These are phyloP conservation scores for Carallia brachiata DNA, from an alignment of 345 rosid genomes.

Conservation along the genomic window DNA sequence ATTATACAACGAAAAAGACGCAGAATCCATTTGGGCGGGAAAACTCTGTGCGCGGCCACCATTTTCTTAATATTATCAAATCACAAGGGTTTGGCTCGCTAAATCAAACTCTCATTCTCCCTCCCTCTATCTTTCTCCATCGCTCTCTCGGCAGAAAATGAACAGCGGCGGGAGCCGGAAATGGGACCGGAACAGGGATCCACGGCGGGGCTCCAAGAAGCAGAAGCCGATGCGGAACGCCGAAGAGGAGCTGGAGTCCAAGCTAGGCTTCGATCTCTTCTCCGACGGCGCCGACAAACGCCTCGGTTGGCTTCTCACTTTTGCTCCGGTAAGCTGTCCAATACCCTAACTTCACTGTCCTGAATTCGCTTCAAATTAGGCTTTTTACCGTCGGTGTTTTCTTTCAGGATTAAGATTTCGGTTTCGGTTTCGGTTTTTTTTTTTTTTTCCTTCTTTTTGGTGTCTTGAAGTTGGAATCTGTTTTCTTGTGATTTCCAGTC, in stretches of 20 bases:
- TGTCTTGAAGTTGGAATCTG: conserved; percentile 1
- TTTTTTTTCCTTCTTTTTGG: not conserved
- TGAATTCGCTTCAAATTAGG: no score
- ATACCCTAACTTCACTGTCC: not conserved
- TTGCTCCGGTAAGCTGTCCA: conserved; percentile 57
- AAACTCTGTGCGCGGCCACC: not conserved
- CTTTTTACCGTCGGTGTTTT: no score
- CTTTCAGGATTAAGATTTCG: not conserved
- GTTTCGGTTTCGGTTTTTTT: not conserved
- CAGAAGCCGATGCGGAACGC: conserved; percentile 62
- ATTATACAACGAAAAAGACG: no score
- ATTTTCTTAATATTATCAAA: not conserved
- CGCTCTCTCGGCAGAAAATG: conserved; percentile 15
- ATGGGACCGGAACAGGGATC: conserved; percentile 45
- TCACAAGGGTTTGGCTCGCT: not conserved
- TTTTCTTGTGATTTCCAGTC: conserved; percentile 53
- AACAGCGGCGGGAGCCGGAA: conserved; percentile 50
- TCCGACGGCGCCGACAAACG: conserved; percentile 76
- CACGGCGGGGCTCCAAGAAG: conserved; percentile 49
- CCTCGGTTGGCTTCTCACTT: conserved; percentile 91
- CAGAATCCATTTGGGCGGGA: conserved; percentile 12
- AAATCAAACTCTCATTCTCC: not conserved
- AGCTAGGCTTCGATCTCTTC: conserved; percentile 85
- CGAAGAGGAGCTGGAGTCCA: conserved; percentile 82
- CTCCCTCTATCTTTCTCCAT: not conserved